A percentile compares a stretch with the other conserved stretches of the same genome.
Evolutionary conservation across 2,329 filamentous ascomycete genomes (phyloP).

Genomic region (Paraconiothyrium brasiliense): DNA sequence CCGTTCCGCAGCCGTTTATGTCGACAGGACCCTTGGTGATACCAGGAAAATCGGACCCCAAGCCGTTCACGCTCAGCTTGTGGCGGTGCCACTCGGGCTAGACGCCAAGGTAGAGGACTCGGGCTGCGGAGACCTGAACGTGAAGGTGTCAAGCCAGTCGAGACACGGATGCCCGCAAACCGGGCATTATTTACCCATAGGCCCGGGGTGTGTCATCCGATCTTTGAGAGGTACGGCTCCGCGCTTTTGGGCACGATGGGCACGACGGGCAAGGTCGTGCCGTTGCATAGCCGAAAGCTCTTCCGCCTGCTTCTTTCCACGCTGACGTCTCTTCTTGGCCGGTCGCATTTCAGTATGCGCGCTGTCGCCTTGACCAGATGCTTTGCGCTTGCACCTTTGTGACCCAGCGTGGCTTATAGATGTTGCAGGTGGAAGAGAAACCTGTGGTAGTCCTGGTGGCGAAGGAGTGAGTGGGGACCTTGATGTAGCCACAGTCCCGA

Average conservation of each 20-base stretch:
- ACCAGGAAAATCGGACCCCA: conserved; percentile 35
- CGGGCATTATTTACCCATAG: not conserved
- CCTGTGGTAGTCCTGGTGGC: not conserved
- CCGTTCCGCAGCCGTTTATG: conserved; percentile 14
- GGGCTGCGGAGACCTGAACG: no score
- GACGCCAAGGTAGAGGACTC: not conserved
- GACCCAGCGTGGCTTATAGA: conserved; percentile 33
- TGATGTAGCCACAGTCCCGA: not conserved
- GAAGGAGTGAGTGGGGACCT: not conserved
- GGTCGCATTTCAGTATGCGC: no score
- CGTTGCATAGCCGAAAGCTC: no score
- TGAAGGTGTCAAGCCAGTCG: no score
- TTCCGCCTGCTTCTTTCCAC: no score
- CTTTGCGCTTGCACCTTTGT: conserved; percentile 17
- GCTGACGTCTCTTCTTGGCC: no score
- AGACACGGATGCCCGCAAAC: no score
- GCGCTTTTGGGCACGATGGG: not conserved
- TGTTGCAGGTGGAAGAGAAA: not conserved
- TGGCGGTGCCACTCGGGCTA: not conserved
- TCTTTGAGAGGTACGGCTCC: not conserved
- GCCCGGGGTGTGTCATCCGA: not conserved
- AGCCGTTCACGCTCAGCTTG: conserved; percentile 8
- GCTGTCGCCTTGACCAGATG: no score
- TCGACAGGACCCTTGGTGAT: conserved; percentile 32
- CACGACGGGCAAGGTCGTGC: no score